A percentile compares a stretch with the other conserved stretches of the same genome.
Evolutionary conservation across 345 rosid genomes (phyloP).

Genomic region (Erucastrum elatum): DNA sequence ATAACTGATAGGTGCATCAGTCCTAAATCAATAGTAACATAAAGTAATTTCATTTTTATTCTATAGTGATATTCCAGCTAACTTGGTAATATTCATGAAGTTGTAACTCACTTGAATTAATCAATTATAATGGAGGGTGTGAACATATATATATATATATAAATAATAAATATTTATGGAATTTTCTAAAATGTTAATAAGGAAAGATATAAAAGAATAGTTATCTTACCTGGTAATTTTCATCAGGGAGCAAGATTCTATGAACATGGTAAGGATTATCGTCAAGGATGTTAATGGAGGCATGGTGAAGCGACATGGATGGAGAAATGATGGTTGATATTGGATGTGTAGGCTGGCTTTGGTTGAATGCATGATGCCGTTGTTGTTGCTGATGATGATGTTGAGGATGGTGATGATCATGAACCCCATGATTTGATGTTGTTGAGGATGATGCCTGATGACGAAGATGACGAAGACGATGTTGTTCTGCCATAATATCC

Average conservation of each 20-base stretch:
- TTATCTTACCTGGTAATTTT: conserved; percentile 70
- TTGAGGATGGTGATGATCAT: conserved; percentile 45
- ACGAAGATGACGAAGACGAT: conserved; percentile 39
- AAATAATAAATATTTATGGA: too few species aligned
- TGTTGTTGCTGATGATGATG: conserved; percentile 40
- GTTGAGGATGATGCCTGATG: conserved; percentile 48
- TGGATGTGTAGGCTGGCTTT: conserved; percentile 78
- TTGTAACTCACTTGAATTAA: neutral
- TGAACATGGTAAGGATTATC: conserved; percentile 61
- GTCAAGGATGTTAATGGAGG: conserved; percentile 56
- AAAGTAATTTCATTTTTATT: neutral
- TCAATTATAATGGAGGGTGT: neutral
- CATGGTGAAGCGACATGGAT: conserved; percentile 71
- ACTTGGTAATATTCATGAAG: conserved; percentile 16
- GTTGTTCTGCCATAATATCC: conserved; percentile 53
- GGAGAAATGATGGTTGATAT: conserved; percentile 70
- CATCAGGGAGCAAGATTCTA: conserved; percentile 73
- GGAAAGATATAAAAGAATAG: neutral
- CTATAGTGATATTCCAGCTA: conserved; percentile 18
- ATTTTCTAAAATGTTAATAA: neutral
- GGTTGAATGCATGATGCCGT: conserved; percentile 68
- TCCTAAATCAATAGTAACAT: conserved; percentile 13
- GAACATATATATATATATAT: too few species aligned
- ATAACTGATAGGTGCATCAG: conserved; percentile 21
- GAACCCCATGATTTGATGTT: conserved; percentile 42